Conservation (phyloP, 306 rosid species). For the Cucumis cinereus region DNA sequence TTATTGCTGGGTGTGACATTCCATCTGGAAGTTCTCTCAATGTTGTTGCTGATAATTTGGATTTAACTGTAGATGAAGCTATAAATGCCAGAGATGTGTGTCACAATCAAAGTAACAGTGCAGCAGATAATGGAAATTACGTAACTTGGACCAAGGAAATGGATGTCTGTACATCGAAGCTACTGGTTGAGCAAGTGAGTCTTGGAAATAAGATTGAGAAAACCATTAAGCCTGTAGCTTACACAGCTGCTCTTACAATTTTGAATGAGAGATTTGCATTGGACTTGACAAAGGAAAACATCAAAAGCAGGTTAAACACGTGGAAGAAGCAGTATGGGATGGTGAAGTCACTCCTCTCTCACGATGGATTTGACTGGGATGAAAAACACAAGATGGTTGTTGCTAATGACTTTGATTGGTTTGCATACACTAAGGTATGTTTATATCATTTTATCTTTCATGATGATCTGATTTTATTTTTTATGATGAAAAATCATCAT, state of each 20-base stretch:
- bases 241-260: conserved; percentile 23
- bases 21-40: conserved; percentile 23
- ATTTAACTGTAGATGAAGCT: conserved; percentile 23
- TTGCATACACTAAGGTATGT: conserved; percentile 31
- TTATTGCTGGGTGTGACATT: conserved; percentile 28
- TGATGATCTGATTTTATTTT: neutral
- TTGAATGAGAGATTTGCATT: conserved; percentile 36
- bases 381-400: conserved; percentile 29
- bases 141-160: conserved; percentile 40
- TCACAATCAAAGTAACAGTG: conserved; percentile 14
- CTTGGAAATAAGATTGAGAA: conserved; percentile 43
- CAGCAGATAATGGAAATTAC: conserved; percentile 20
- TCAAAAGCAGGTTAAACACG: conserved; percentile 27
- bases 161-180: conserved; percentile 37
- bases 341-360: conserved; percentile 33
- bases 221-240: conserved; percentile 34
- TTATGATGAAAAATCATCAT: neutral
- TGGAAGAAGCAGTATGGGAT: conserved; percentile 36
- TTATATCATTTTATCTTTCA: neutral
- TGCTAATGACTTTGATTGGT: conserved; percentile 36
- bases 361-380: conserved; percentile 40
- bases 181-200: conserved; percentile 34
- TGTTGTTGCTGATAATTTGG: conserved; percentile 17
- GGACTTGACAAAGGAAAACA: conserved; percentile 33
- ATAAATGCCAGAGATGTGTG: conserved; percentile 23